These are phyloP conservation scores for Fraxinus nigra DNA, from an alignment of 305 asterid species.

Conservation along the genomic window DNA sequence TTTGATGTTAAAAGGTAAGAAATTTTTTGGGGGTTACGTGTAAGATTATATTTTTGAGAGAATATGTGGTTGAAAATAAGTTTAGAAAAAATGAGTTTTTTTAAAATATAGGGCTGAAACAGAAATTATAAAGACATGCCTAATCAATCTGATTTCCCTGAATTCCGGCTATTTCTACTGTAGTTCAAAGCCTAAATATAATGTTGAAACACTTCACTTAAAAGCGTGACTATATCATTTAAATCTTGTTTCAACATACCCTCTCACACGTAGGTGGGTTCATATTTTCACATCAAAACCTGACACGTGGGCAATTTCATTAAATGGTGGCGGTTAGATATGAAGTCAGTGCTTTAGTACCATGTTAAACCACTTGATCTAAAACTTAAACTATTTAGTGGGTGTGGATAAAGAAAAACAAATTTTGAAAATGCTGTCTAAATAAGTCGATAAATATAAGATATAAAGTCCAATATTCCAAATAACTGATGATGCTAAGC, in stretches of 20 bases:
- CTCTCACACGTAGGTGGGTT: not conserved
- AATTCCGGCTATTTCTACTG: not conserved
- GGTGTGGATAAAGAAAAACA: not conserved
- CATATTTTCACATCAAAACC: not conserved
- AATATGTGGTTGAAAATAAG: not conserved
- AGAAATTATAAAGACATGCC: not conserved
- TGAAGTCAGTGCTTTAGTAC: not conserved
- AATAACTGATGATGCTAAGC: not conserved
- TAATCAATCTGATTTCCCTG: slow-evolving; percentile 10
- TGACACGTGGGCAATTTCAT: not conserved
- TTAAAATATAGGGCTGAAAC: not conserved
- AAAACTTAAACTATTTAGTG: not conserved
- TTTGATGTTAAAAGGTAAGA: not conserved
- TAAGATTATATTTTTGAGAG: not conserved
- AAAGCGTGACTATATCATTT: not conserved
- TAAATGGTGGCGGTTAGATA: not conserved
- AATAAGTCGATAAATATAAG: not conserved
- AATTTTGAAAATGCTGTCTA: not conserved
- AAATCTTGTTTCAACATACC: not conserved
- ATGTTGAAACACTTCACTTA: not conserved
- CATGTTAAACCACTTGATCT: not conserved
- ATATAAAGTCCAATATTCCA: not conserved
- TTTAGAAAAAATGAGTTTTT: not conserved
- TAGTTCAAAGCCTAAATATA: not conserved
- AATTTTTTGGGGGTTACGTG: not conserved